These are phyloP conservation scores for Chlamydomonas urium DNA, from an alignment of 139 green algal genomes.

Conservation along the genomic window DNA sequence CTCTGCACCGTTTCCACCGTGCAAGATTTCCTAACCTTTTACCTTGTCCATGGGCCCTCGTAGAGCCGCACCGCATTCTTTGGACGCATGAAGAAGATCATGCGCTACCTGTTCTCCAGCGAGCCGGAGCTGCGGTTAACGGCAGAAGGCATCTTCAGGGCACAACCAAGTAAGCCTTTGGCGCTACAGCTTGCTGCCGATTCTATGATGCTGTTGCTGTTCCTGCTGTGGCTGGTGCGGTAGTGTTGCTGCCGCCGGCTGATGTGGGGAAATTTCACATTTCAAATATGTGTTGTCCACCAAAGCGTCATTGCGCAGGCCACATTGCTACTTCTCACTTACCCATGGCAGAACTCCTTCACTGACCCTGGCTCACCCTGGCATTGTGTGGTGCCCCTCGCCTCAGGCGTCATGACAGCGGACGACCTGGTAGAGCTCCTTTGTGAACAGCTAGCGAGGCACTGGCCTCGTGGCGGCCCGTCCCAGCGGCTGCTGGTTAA, in stretches of 20 bases:
- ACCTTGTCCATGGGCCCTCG: not conserved
- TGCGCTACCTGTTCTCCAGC: slow-evolving; percentile 20
- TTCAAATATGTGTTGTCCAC: too few species aligned
- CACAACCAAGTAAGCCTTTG: slow-evolving; percentile 7
- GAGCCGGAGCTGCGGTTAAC: not conserved
- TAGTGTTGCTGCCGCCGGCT: too few species aligned
- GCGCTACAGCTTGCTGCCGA: too few species aligned
- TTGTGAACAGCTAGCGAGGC: not conserved
- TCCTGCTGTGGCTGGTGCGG: too few species aligned
- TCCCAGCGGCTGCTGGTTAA: slow-evolving; percentile 5
- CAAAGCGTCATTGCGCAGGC: too few species aligned
- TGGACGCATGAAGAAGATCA: slow-evolving; percentile 23
- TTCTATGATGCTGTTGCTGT: too few species aligned
- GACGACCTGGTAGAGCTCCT: slow-evolving; percentile 14
- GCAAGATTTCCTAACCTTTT: not conserved
- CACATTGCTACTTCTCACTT: too few species aligned
- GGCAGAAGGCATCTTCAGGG: slow-evolving; percentile 3
- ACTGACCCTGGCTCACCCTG: too few species aligned
- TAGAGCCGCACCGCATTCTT: slow-evolving; percentile 8
- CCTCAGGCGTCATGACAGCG: not conserved
- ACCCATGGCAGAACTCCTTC: too few species aligned
- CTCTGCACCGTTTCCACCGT: too few species aligned
- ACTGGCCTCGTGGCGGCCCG: slow-evolving; percentile 8
- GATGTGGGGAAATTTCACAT: too few species aligned
- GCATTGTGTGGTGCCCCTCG: too few species aligned